A percentile compares a stretch with the other conserved stretches of the same genome.
phyloP scores from a whole-genome alignment of 2,329 filamentous ascomycete species.

The Clonostachys byssicola region DNA sequence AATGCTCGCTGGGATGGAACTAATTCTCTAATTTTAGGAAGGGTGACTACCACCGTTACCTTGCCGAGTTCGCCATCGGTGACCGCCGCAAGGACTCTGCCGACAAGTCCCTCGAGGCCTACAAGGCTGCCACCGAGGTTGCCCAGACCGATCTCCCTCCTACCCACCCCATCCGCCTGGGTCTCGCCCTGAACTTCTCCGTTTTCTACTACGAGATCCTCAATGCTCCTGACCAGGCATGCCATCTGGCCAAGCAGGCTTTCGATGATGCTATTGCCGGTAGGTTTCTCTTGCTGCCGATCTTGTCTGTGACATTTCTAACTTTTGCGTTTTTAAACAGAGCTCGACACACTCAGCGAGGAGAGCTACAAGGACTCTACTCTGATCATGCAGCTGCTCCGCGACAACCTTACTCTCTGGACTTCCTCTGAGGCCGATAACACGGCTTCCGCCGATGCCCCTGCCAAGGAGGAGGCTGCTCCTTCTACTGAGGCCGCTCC shows the following conservation, averaged over 20 bases:
- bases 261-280: slow-evolving; percentile 96
- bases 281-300: slow-evolving; percentile 83
- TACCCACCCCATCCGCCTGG: slow-evolving; percentile 96
- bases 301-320: slow-evolving; percentile 63
- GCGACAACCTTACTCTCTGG: slow-evolving; percentile 98
- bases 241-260: slow-evolving; percentile 97
- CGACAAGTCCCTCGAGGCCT: slow-evolving; percentile 92
- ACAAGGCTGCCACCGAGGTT: slow-evolving; percentile 96
- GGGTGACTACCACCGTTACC: slow-evolving; percentile 99
- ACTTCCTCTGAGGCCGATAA: slow-evolving; percentile 97
- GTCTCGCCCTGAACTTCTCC: slow-evolving; percentile 97
- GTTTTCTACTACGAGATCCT: slow-evolving; percentile 99
- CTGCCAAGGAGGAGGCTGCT: slow-evolving; percentile 41
- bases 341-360: slow-evolving; percentile 95
- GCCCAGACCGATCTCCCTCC: slow-evolving; percentile 96
- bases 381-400: slow-evolving; percentile 97
- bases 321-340: slow-evolving; percentile 35
- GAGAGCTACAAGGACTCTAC: slow-evolving; percentile 99
- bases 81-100: slow-evolving; percentile 94
- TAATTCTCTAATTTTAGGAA: slow-evolving; percentile 60
- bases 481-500: slow-evolving; percentile 49
- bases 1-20: neutral
- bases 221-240: slow-evolving; percentile 96
- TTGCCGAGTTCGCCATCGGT: slow-evolving; percentile 91
- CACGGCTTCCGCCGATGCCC: slow-evolving; percentile 49